A percentile compares a stretch with the other conserved stretches of the same genome.
Evolutionary conservation across 129 eudicot species (phyloP).

Genomic region (Heracleum sosnowskyi): DNA sequence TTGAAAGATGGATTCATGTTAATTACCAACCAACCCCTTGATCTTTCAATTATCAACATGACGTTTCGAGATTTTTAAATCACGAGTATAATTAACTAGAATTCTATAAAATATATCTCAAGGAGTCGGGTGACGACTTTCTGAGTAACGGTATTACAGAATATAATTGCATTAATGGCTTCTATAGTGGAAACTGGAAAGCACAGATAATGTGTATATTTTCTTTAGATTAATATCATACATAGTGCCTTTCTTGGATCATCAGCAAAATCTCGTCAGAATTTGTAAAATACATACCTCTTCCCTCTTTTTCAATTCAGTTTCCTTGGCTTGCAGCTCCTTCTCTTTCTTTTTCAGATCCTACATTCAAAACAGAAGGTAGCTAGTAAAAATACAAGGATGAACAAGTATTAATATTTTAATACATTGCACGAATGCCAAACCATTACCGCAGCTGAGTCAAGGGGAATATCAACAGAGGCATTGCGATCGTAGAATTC

Average conservation of each 20-base stretch:
- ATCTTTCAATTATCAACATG: not conserved
- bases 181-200: not conserved
- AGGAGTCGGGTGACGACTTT: not conserved
- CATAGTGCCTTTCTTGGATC: not conserved
- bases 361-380: conserved; percentile 26
- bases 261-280: not conserved
- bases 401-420: not conserved
- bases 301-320: conserved; percentile 84
- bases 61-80: not conserved
- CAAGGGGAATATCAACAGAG: conserved; percentile 77
- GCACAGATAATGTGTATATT: not conserved
- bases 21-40: not conserved
- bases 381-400: not conserved
- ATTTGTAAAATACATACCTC: conserved; percentile 39
- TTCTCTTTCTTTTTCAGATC: conserved; percentile 80
- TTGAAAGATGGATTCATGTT: not conserved
- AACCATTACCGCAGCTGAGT: conserved; percentile 52
- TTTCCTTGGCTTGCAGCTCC: conserved; percentile 83
- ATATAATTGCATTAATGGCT: not conserved
- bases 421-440: not conserved
- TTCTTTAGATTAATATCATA: not conserved
- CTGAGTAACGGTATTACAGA: not conserved
- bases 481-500: conserved; percentile 78
- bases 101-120: not conserved
- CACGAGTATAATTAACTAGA: not conserved